Evolutionary conservation across 768 basidiomycete genomes (phyloP), one percentile per base, ranked within the genome.

Genomic region (Xerocomus brunneocitrinus): DNA sequence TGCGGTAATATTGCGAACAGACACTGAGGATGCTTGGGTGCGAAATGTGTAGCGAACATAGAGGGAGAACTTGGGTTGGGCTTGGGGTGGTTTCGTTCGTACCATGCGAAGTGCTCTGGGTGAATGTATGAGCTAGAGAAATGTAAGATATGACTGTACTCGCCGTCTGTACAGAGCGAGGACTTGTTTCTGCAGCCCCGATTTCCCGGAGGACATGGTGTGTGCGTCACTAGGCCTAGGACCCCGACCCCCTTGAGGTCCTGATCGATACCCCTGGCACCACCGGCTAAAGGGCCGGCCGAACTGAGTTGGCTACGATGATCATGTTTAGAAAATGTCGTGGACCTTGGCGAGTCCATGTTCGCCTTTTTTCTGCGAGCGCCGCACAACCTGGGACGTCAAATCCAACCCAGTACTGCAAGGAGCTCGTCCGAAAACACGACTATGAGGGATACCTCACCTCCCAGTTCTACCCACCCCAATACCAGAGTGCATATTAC

Each of bases 361-460:
- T 44, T 27, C 60, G 62, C 39, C 24, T 10, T 41, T 58, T 64
- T 50, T 59, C 59, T 47, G 41, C 54, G 32, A 51, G 39, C 36
- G 25, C 45, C 36, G 50, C 57, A 2, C 50, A 47, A 13, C 57
- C 58, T 31, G 68, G 65, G 45, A 56, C 61, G 24, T 63, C 66
- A 34, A 63, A 83, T 58, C 79, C 85, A 38, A 64, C 70, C 14
- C 75, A 74, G 41, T 91, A 90, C 63, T 94, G 91, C 78, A 78
- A 67, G 54, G 75, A 82, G 35, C 73, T 88, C 52, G 85, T 93
- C 49, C 83, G 76, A 55, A 87, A 82, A 71, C 81, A 89, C 62
- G 91, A 94, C 74, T 89, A 91, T 65, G 89, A 91, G 48, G 84
- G 86, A 14, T 91, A 79, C 64, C 74, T 94, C 28, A 74, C 78